These are phyloP conservation scores for Quercus rubra DNA, from an alignment of 306 rosid genomes.

Conservation along the genomic window DNA sequence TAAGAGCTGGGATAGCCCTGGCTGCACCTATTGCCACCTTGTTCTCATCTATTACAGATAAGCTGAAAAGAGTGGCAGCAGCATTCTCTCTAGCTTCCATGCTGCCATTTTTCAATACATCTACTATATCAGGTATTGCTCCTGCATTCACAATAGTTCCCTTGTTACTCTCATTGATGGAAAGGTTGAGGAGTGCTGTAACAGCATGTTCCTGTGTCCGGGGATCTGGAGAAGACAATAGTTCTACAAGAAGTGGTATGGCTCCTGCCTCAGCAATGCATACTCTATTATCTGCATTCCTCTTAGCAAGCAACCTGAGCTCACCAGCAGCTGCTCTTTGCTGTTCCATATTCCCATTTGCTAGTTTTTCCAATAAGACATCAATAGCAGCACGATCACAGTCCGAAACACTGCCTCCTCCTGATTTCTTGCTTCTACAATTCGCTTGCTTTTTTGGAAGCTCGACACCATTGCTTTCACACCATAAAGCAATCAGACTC, in stretches of 20 bases:
- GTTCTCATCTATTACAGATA: slow-evolving; percentile 89
- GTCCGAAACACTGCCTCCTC: slow-evolving; percentile 65
- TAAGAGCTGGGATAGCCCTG: slow-evolving; percentile 97
- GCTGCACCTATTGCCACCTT: slow-evolving; percentile 93
- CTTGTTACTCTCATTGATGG: slow-evolving; percentile 83
- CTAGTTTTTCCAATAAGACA: slow-evolving; percentile 55
- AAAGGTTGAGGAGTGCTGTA: slow-evolving; percentile 93
- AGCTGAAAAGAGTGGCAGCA: slow-evolving; percentile 95
- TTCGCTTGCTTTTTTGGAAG: slow-evolving; percentile 72
- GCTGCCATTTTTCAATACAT: slow-evolving; percentile 85
- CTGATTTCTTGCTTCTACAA: slow-evolving; percentile 64
- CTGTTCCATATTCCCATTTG: slow-evolving; percentile 61
- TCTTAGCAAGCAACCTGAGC: slow-evolving; percentile 91
- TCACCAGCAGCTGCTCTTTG: slow-evolving; percentile 95
- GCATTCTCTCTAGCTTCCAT: slow-evolving; percentile 99
- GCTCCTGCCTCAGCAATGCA: slow-evolving; percentile 99
- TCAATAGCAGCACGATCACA: slow-evolving; percentile 69
- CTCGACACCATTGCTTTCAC: slow-evolving; percentile 95
- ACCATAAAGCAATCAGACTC: slow-evolving; percentile 93
- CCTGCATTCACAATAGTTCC: slow-evolving; percentile 88
- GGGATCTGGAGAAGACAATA: slow-evolving; percentile 69
- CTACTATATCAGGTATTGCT: slow-evolving; percentile 92
- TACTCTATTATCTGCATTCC: slow-evolving; percentile 89
- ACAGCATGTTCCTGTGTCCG: slow-evolving; percentile 98
- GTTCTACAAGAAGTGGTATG: slow-evolving; percentile 85